phyloP scores from a whole-genome alignment of 306 rosid species.

The Ceratonia siliqua region DNA sequence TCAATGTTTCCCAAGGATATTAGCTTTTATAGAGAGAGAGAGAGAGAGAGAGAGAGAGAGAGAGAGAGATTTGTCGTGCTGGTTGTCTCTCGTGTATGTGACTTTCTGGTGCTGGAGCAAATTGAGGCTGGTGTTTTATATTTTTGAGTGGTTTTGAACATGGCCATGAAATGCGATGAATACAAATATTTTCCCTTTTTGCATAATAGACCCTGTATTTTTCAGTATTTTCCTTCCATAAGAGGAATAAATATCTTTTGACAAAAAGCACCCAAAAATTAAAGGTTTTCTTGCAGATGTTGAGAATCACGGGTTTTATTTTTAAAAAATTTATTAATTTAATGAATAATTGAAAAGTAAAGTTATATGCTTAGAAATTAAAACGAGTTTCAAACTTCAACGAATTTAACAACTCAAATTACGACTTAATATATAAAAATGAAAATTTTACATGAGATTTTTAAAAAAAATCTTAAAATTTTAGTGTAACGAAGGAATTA shows the following conservation, averaged over 20 bases:
- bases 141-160: conserved; percentile 55
- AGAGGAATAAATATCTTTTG: not conserved
- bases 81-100: conserved; percentile 28
- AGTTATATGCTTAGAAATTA: too few species aligned
- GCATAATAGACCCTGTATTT: conserved; percentile 21
- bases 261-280: not conserved
- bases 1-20: conserved; percentile 25
- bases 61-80: conserved; percentile 12
- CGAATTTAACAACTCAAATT: too few species aligned
- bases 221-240: not conserved
- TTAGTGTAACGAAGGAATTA: too few species aligned
- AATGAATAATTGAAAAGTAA: too few species aligned
- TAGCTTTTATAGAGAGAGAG: conserved; percentile 18
- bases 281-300: too few species aligned
- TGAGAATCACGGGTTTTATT: too few species aligned
- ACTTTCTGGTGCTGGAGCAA: conserved; percentile 31
- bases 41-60: conserved; percentile 21
- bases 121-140: conserved; percentile 43
- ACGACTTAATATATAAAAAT: too few species aligned
- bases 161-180: conserved; percentile 47
- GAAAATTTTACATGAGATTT: too few species aligned
- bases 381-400: too few species aligned
- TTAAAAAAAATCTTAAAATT: too few species aligned
- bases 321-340: too few species aligned
- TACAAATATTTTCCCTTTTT: conserved; percentile 19